Evolutionary conservation across 2,329 filamentous ascomycete species (phyloP), one percentile per base, ranked within the genome.

Genomic region (Chrysosporium keratinophilum): DNA sequence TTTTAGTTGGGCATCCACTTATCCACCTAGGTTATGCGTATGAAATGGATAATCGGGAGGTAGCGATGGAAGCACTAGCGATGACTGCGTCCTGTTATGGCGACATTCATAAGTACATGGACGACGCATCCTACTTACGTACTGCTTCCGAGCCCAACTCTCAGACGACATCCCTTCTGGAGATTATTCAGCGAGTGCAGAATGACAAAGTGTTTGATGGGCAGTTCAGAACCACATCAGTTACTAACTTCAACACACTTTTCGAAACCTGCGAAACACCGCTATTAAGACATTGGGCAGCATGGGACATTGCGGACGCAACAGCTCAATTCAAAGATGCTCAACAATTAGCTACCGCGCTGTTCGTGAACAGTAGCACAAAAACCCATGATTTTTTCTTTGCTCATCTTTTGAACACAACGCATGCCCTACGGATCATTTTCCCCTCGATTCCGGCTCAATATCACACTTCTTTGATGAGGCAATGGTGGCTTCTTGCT

Each of bases 1-100:
- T 23, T n/a, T 3, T 59, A 91, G 87, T 95, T 57, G 91, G 85
- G 15, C 88, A 96, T 63, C 87, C 91, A 1, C 75, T 97, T n/a
- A 93, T 97, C 55, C 93, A 97, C 64, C 78, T 98, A 1, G 90
- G 83, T n/a, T 96, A 95, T 66, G 93, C 89, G 9, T 91, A 85
- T 65, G 91, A 98, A 72, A 77, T 97, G 62, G 81, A 87, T 57
- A 93, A 80, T 61, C 85, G 84, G 55, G 91, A 94, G 59, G 67
- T 97, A 17, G 90, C 84, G 46, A 93, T 95, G 70, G 93, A 98
- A 73, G 87, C 89, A 0, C 77, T 98, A 0, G 82, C 81, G 0
- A 75, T 95, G 57, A 76, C 83, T 0, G 71, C 79, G 15, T 79
- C 78, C 56, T 80, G 77, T 64, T 80, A 83, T 65, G 74, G 73